Evolutionary conservation across 208 protist species (phyloP).

Genomic region (Crithidia sp.): DNA sequence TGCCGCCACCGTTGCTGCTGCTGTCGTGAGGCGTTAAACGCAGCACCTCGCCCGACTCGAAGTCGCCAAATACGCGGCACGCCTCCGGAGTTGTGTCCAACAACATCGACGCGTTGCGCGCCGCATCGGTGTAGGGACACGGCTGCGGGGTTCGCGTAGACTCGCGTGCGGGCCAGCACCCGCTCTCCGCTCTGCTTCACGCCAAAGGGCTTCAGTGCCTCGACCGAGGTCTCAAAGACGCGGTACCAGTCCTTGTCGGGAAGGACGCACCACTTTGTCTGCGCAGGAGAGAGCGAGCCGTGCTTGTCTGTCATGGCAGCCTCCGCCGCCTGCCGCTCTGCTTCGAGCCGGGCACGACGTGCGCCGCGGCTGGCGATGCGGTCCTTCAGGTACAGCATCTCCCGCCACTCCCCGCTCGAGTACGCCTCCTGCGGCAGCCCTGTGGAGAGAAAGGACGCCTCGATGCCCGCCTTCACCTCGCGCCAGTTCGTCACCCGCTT

Average conservation of each 20-base stretch:
- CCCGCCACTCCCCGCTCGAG: constrained; percentile 72
- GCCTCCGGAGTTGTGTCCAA: constrained; percentile 69
- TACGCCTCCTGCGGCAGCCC: constrained; percentile 84
- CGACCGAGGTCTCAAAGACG: constrained; percentile 63
- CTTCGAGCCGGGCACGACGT: constrained; percentile 58
- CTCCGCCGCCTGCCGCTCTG: constrained; percentile 43
- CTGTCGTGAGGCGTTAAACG: constrained; percentile 25
- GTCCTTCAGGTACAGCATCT: constrained; percentile 67
- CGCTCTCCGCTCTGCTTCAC: constrained; percentile 51
- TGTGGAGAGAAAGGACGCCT: constrained; percentile 80
- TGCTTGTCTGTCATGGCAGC: constrained; percentile 25
- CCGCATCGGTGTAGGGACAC: constrained; percentile 67
- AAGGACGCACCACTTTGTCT: constrained; percentile 47
- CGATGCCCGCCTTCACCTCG: constrained; percentile 87
- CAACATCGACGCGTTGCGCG: constrained; percentile 29
- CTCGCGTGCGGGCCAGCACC: constrained; percentile 41
- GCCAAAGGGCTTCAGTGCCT: constrained; percentile 61
- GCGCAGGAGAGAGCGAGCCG: not conserved
- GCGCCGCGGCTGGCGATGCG: constrained; percentile 54
- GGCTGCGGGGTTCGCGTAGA: constrained; percentile 48
- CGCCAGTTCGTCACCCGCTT: constrained; percentile 86
- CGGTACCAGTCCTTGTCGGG: constrained; percentile 81
- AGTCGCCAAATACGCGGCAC: constrained; percentile 72
- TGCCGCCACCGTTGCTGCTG: constrained; percentile 10
- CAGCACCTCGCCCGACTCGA: constrained; percentile 71